Evolutionary conservation across 176 grass and related monocot genomes (phyloP), one percentile per base, ranked within the genome.

Genomic region (Themeda triandra): DNA sequence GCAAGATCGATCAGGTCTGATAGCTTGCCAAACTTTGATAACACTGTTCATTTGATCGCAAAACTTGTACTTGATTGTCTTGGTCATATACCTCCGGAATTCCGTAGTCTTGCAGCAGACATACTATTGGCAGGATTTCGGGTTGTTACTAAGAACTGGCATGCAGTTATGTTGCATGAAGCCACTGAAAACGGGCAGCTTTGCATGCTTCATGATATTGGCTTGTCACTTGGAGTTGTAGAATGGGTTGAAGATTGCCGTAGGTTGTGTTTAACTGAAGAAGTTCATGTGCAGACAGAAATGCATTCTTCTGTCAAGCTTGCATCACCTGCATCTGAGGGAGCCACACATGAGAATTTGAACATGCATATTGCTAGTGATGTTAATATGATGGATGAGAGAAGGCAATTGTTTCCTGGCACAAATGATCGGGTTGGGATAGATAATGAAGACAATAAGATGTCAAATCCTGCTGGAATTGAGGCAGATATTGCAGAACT

Each of bases 191-290:
- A 78, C 68, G 75, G 78, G 53, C 85, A 98, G 70, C 80, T 88
- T 82, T 88, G 86, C 87, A 98, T 98, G 85, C 93, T 98, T 88
- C 96, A 98, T 90, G 93, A 92, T 83, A 92, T 98, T 95, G 96
- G 96, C 63, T 86, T 98, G 48, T 92, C 93, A 77, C 87, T 90
- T 81, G 91, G 93, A 80, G 41, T 98, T 70, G 49, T 71, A 42
- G 96, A 98, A 83, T 95, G 93, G 96, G 83, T 90, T 71, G 85
- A 95, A 73, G 91, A 98, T 86, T 92, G 84, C 42, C 91, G 63
- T 88, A 53, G 81, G 23, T 95, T 95, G 40, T 87, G 83, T 88
- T 89, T 85, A 76, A 80, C 85, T 83, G 85, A 65, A 53, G 67
- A 78, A 76, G 84, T 62, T 88, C 28, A 82, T 35, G 24, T 64